A percentile compares a stretch with the other conserved stretches of the same genome.
These are phyloP conservation scores for Arctostaphylos glauca DNA, from an alignment of 148 eudicot genomes.

Conservation along the genomic window DNA sequence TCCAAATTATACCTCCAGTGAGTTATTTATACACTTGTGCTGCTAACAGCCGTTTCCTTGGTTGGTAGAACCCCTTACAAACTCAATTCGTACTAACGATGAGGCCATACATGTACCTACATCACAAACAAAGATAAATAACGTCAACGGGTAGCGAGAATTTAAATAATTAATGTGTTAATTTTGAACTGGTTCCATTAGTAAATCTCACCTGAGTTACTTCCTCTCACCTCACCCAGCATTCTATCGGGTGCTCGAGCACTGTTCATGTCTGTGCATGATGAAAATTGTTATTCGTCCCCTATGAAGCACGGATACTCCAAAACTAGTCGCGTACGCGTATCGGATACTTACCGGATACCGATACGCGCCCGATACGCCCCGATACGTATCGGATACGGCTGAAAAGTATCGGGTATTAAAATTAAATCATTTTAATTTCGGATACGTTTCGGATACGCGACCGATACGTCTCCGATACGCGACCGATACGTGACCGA, in stretches of 20 bases:
- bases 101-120: constrained; percentile 88
- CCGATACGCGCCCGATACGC: too few species aligned
- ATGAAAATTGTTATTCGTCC: too few species aligned
- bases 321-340: too few species aligned
- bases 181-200: neutral
- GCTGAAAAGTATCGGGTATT: too few species aligned
- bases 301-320: too few species aligned
- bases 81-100: constrained; percentile 90
- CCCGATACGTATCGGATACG: too few species aligned
- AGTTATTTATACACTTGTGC: constrained; percentile 74
- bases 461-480: too few species aligned
- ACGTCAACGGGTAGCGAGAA: neutral
- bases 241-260: constrained; percentile 94
- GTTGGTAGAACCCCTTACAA: constrained; percentile 83
- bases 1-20: constrained; percentile 62
- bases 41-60: constrained; percentile 99
- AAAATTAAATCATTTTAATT: too few species aligned
- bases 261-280: constrained; percentile 52
- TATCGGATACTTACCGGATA: too few species aligned
- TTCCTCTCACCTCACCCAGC: constrained; percentile 96
- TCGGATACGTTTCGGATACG: too few species aligned
- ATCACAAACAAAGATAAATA: constrained; percentile 11
- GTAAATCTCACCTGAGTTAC: constrained; percentile 58
- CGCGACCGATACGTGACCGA: too few species aligned
- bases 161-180: neutral